phyloP scores from a whole-genome alignment of 176 grass and related monocot genomes.

The Urochloa ruziziensis region DNA sequence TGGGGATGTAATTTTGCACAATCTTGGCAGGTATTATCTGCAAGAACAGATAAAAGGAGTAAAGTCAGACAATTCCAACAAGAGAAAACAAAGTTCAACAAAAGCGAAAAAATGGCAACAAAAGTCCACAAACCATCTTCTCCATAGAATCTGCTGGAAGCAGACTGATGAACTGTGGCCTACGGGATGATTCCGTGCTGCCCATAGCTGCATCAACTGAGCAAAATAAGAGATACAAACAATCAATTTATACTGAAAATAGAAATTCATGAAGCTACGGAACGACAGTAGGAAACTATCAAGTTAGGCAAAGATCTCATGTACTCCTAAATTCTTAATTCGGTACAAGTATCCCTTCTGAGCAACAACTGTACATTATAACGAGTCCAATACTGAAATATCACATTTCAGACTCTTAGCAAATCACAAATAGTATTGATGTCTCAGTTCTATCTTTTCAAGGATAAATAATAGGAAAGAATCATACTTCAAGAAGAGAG shows the following conservation, averaged over 20 bases:
- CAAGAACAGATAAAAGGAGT: background rate
- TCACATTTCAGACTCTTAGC: background rate
- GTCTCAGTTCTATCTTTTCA: background rate
- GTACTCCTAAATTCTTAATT: no score
- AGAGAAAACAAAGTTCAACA: background rate
- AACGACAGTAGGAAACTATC: no score
- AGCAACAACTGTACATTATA: no score
- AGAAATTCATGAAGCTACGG: background rate
- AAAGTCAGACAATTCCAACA: background rate
- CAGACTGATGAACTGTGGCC: background rate
- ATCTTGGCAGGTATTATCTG: constrained; percentile 16
- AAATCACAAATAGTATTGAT: background rate
- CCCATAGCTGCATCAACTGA: background rate
- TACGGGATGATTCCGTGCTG: background rate
- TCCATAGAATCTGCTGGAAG: background rate
- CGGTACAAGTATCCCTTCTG: no score
- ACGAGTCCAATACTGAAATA: background rate
- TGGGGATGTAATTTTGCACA: background rate
- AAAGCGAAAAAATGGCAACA: background rate
- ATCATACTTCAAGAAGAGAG: no score
- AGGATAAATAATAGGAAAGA: background rate
- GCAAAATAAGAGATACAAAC: background rate
- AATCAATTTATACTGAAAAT: background rate
- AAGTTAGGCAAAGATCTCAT: background rate
- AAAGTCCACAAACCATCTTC: constrained; percentile 8